These are phyloP conservation scores for Parathielavia appendiculata DNA, from an alignment of 495 filamentous ascomycete genomes.

Conservation along the genomic window DNA sequence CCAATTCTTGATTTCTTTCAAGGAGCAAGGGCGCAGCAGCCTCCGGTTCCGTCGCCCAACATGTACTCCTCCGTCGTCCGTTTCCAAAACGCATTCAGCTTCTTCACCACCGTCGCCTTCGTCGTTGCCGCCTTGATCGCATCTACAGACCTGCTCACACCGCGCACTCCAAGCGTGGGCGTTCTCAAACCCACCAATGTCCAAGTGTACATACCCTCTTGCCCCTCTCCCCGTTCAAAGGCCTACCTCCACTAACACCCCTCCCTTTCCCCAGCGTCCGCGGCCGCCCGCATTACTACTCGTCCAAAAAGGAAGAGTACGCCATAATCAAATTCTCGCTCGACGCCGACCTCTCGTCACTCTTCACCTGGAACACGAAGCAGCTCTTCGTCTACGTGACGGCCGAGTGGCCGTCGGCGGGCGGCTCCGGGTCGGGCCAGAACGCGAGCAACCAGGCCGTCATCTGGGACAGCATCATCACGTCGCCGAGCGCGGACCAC, in stretches of 20 bases:
- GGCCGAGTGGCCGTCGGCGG: conserved; percentile 67
- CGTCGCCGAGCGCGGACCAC: conserved; percentile 56
- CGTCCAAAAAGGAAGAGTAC: conserved; percentile 86
- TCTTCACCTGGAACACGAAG: conserved; percentile 99
- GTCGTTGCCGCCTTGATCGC: conserved; percentile 74
- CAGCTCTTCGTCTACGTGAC: conserved; percentile 94
- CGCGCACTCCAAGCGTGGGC: conserved; percentile 59
- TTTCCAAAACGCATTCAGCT: conserved; percentile 88
- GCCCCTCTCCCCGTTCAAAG: conserved; percentile 4
- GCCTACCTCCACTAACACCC: neutral
- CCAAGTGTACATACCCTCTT: conserved; percentile 62
- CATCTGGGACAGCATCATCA: conserved; percentile 94
- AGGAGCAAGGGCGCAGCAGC: conserved; percentile 8
- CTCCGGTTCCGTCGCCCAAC: conserved; percentile 27
- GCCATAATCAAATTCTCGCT: conserved; percentile 90
- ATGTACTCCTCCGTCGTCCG: conserved; percentile 89
- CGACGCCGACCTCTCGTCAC: conserved; percentile 73
- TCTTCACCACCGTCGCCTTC: conserved; percentile 93
- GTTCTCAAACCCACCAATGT: conserved; percentile 67
- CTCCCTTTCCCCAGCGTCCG: conserved; percentile 54
- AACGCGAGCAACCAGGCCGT: conserved; percentile 64
- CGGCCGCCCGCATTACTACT: conserved; percentile 92
- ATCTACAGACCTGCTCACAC: conserved; percentile 65
- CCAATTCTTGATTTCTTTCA: neutral
- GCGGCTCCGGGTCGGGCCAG: conserved; percentile 17